phyloP scores from a whole-genome alignment of 768 basidiomycete genomes.

The Boletus vermiculosoides region DNA sequence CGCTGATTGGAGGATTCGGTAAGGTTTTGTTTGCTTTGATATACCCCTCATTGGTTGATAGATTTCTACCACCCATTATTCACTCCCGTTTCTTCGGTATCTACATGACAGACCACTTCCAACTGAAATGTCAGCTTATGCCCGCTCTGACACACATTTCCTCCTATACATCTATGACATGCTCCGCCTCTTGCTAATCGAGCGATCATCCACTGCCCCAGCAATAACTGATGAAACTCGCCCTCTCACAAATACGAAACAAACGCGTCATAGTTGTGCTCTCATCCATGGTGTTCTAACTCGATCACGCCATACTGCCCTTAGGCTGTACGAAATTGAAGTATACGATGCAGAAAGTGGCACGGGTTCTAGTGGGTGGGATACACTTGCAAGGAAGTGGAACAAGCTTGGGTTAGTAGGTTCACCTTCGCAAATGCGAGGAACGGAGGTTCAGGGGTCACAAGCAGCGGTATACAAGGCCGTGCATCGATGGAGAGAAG shows the following conservation, averaged over 20 bases:
- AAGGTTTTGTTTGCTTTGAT: conserved; percentile 14
- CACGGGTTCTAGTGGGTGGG: conserved; percentile 72
- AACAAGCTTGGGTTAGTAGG: conserved; percentile 56
- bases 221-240: conserved; percentile 19
- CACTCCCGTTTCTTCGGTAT: not conserved
- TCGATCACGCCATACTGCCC: conserved; percentile 73
- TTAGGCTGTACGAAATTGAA: conserved; percentile 69
- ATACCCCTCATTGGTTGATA: not conserved
- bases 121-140: conserved; percentile 86
- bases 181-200: conserved; percentile 83
- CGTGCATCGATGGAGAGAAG: conserved; percentile 84
- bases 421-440: conserved; percentile 25
- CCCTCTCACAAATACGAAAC: not conserved
- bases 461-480: conserved; percentile 65
- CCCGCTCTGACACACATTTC: conserved; percentile 95
- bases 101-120: conserved; percentile 61
- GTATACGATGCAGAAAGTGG: conserved; percentile 66
- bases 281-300: conserved; percentile 64
- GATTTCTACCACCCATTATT: not conserved
- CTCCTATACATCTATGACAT: conserved; percentile 90
- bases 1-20: conserved; percentile 97
- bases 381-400: conserved; percentile 76
- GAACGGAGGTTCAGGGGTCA: conserved; percentile 37
- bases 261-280: conserved; percentile 30
- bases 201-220: conserved; percentile 45